A percentile compares a stretch with the other conserved stretches of the same genome.
Conservation (phyloP, 2,329 filamentous ascomycete genomes). For the Pseudomassariella vexata region DNA sequence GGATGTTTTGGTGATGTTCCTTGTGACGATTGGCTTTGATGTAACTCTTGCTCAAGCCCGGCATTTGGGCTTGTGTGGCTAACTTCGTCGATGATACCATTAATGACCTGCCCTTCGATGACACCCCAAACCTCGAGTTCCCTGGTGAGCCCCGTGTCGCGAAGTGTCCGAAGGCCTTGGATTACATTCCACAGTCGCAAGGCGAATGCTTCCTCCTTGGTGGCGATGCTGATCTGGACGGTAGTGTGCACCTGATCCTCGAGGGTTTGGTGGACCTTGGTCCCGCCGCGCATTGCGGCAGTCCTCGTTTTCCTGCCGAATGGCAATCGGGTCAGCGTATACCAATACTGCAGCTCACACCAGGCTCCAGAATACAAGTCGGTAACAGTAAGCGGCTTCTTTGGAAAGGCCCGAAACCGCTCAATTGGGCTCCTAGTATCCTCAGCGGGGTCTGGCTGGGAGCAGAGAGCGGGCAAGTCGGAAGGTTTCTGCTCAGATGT, state of each 20-base stretch:
- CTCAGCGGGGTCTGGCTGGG: too few species aligned
- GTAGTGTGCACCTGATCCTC: slow-evolving; percentile 81
- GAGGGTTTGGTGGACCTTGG: slow-evolving; percentile 71
- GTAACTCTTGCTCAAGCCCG: slow-evolving; percentile 58
- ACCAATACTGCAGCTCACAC: slow-evolving; percentile 95
- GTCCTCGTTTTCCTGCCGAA: slow-evolving; percentile 72
- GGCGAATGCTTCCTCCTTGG: slow-evolving; percentile 77
- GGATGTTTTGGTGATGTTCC: slow-evolving; percentile 24
- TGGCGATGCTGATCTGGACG: slow-evolving; percentile 65
- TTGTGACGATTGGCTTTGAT: slow-evolving; percentile 29
- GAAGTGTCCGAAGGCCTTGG: slow-evolving; percentile 70
- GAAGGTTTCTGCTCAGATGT: slow-evolving; percentile 4
- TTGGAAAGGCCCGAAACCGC: slow-evolving; percentile 71
- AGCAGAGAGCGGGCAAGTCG: too few species aligned
- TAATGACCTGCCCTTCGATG: slow-evolving; percentile 75
- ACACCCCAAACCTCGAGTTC: slow-evolving; percentile 83
- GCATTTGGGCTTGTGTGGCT: slow-evolving; percentile 71
- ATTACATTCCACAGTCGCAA: slow-evolving; percentile 87
- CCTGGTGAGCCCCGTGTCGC: slow-evolving; percentile 65
- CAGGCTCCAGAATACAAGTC: slow-evolving; percentile 86
- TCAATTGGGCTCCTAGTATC: slow-evolving; percentile 57
- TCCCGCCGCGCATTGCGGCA: slow-evolving; percentile 77
- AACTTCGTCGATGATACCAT: slow-evolving; percentile 84
- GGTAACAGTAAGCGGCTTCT: slow-evolving; percentile 77
- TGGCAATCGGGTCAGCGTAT: slow-evolving; percentile 66